Base-by-base conservation (phyloP, 495 filamentous ascomycete species). In the Bacidia gigantensis region DNA sequence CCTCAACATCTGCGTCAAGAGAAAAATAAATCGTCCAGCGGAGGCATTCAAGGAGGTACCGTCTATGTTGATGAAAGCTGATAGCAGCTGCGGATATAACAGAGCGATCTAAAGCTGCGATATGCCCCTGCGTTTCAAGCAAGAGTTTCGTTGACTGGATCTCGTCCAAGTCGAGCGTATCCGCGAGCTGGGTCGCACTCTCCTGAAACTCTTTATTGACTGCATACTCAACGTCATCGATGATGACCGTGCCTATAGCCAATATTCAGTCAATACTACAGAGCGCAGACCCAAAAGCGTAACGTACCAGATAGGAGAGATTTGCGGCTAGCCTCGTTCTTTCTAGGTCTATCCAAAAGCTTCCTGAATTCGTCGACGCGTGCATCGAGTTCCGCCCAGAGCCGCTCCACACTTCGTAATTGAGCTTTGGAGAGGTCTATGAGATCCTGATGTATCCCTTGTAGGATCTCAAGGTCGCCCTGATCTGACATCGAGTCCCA, bases 161-260 rank as follows among this genome's bases (percentile, higher is more conserved):
- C 65, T 99, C 92, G 66, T 99, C 90, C 24, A 99, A 72, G 57
- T 94, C 78, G 49, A 96, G 72, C 22, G 81, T 81, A 67, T 97
- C 90, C 47, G 89, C 86, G 35, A 97, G 67, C 62, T 85, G 75
- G 17, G 89, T 71, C 29, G 82, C 74, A 50, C 80, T 75, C 64
- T 93, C 80, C 64, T 87, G 76, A 64, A 97, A 97, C 58, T 90
- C 81, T 39, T 82, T 72, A 62, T 94, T 96, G 63, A 97, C 69
- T n/a, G 75, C 59, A 63, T 87, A 96, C 58, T 89, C 79, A 9
- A 75, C 74, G 52, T 82, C 82, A 57, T 76, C 74, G 52, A 92
- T 61, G 17, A 68, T 76, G 51, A 96, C 70, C 59, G 83, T 83
- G 21, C 85, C 87, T 89, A 50, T 43, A 51, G 22, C 46, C 43